Evolutionary conservation across 1,284 basidiomycete species (phyloP).

Genomic region (Austropuccinia psidii): DNA sequence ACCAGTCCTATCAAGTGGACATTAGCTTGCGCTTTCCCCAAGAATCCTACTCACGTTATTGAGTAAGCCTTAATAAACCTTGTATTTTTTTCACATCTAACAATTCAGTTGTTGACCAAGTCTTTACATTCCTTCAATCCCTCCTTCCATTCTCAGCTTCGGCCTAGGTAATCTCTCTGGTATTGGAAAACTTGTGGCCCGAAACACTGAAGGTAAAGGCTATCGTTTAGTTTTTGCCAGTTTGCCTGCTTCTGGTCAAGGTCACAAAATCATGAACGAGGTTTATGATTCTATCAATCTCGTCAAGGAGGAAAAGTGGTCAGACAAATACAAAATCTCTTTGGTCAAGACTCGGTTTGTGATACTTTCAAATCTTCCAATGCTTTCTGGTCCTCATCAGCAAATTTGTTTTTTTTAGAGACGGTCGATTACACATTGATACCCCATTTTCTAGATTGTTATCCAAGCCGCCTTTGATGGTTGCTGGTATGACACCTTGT

Average conservation of each 20-base stretch:
- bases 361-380: conserved; percentile 9
- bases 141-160: conserved; percentile 54
- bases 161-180: conserved; percentile 90
- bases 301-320: conserved; percentile 79
- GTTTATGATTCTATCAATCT: conserved; percentile 64
- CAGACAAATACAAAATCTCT: conserved; percentile 71
- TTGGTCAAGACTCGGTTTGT: conserved; percentile 79
- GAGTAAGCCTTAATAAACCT: conserved; percentile 51
- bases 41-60: conserved; percentile 81
- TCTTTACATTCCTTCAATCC: no score
- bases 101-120: no score
- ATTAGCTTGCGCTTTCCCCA: conserved; percentile 77
- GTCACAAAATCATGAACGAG: conserved; percentile 59
- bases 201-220: conserved; percentile 86
- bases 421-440: conserved; percentile 83
- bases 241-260: conserved; percentile 63
- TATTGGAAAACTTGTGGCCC: conserved; percentile 80
- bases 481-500: conserved; percentile 72
- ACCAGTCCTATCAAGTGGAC: conserved; percentile 82
- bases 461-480: conserved; percentile 95
- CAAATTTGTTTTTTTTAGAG: conserved; percentile 51
- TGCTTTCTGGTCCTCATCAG: not conserved
- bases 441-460: conserved; percentile 91
- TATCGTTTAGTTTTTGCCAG: conserved; percentile 78
- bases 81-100: not conserved